Base-by-base conservation (phyloP, 2,329 filamentous ascomycete genomes). In the Verticillium tricorpus region DNA sequence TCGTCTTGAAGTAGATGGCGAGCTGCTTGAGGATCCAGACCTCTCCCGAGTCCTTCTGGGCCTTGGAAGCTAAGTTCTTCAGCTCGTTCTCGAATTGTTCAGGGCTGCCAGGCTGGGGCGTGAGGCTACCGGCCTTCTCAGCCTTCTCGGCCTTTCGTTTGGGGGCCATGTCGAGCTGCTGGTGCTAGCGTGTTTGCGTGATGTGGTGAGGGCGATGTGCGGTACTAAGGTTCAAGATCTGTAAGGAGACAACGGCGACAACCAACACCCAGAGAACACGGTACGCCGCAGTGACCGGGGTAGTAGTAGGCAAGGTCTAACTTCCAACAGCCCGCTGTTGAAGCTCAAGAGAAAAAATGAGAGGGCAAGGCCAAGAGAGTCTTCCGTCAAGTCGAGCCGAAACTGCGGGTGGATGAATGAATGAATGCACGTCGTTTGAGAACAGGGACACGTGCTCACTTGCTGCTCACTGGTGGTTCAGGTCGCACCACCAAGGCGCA, bases 41-140 rank as follows among this genome's bases (percentile, higher is more conserved):
- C 32, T 59, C 52, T 63, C 66, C 71, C 5, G 73, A 74, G 56
- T 77, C 71, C 17, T 70, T 64, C 50, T 73, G 68, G 45, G 77
- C 76, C 68, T 82, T 82, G 45, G 71, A 69, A 8, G 83, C 82
- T 14, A 87, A 78, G 39, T 74, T 69, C 66, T 80, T 76, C 60
- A 86, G 80, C 67, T 87, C 84, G 62, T 75, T 75, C 68, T 85
- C 82, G 67, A 85, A 85, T 57, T 76, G 76, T 63, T 83, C 76
- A n/a, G 80, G 79, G 4, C 80, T 81, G 69, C 81, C 77, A 45
- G 76, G 68, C 59, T 72, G 65, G 15, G 71, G 62, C 65, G 66
- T 59, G 45, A 45, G 40, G 28, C 57, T 45, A 22, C 56, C 60
- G 22, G 52, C 28, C 50, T 62, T 62, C 40, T 14, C 19, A 17